These are phyloP conservation scores for Leccinum disarticulatum DNA, from an alignment of 768 basidiomycete genomes.

Conservation along the genomic window DNA sequence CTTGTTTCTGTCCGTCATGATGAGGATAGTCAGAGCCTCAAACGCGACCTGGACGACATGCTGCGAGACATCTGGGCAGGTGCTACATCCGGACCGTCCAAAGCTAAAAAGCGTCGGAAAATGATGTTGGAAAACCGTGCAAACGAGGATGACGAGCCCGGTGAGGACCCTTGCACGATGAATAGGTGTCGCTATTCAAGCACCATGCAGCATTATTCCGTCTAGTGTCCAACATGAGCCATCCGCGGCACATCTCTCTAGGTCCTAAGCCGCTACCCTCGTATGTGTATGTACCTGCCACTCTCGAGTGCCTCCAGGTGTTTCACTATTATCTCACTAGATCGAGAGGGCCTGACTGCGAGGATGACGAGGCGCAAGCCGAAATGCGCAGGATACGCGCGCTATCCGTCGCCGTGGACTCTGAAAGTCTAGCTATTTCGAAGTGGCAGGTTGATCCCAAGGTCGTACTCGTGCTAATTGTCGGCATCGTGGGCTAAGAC, in stretches of 20 bases:
- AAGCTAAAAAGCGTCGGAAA: slow-evolving; percentile 5
- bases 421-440: slow-evolving; percentile 17
- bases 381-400: slow-evolving; percentile 41
- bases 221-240: slow-evolving; percentile 40
- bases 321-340: slow-evolving; percentile 28
- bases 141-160: not conserved
- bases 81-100: not conserved
- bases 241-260: slow-evolving; percentile 41
- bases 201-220: slow-evolving; percentile 41
- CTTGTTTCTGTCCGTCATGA: slow-evolving; percentile 3
- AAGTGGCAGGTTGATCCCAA: slow-evolving; percentile 19
- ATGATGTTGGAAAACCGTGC: not conserved
- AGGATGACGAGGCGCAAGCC: slow-evolving; percentile 48
- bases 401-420: slow-evolving; percentile 41
- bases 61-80: slow-evolving; percentile 25
- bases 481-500: not conserved
- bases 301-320: not conserved
- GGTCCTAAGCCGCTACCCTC: slow-evolving; percentile 40
- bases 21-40: slow-evolving; percentile 12
- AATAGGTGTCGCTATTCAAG: not conserved
- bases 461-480: slow-evolving; percentile 9
- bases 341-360: slow-evolving; percentile 47
- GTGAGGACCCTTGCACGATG: not conserved
- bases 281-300: slow-evolving; percentile 34
- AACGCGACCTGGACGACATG: slow-evolving; percentile 22